A percentile compares a stretch with the other conserved stretches of the same genome.
Evolutionary conservation across 768 basidiomycete genomes (phyloP).

Genomic region (Termitomyces sp.): DNA sequence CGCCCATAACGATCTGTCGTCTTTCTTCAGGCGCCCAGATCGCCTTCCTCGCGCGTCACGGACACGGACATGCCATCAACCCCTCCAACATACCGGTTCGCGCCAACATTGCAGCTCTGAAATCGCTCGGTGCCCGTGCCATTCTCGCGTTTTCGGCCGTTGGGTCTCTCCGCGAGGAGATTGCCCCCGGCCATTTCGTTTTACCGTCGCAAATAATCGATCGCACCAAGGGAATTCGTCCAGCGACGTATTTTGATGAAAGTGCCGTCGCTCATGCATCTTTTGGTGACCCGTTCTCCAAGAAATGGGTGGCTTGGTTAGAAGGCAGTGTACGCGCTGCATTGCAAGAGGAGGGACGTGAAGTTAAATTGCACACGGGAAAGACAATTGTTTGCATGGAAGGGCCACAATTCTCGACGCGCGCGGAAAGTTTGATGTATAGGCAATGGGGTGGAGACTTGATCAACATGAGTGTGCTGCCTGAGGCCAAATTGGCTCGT

Average conservation of each 20-base stretch:
- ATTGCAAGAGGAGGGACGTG: slow-evolving; percentile 51
- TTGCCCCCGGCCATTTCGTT: slow-evolving; percentile 82
- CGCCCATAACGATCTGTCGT: slow-evolving; percentile 85
- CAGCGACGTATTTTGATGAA: slow-evolving; percentile 76
- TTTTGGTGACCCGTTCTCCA: slow-evolving; percentile 90
- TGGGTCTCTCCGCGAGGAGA: slow-evolving; percentile 90
- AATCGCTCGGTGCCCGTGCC: slow-evolving; percentile 83
- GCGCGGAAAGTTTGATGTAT: slow-evolving; percentile 95
- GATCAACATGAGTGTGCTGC: slow-evolving; percentile 96
- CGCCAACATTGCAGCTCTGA: slow-evolving; percentile 95
- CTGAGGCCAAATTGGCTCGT: slow-evolving; percentile 94
- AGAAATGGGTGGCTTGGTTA: slow-evolving; percentile 59
- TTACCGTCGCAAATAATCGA: slow-evolving; percentile 94
- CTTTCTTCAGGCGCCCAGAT: slow-evolving; percentile 75
- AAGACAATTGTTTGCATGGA: slow-evolving; percentile 96
- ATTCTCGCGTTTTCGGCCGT: slow-evolving; percentile 95
- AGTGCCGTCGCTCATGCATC: slow-evolving; percentile 87
- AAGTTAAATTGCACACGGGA: slow-evolving; percentile 68
- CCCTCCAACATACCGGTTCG: slow-evolving; percentile 80
- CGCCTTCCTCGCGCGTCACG: slow-evolving; percentile 93
- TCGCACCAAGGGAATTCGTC: slow-evolving; percentile 91
- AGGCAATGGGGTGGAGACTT: slow-evolving; percentile 87
- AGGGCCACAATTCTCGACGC: slow-evolving; percentile 96
- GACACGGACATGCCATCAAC: slow-evolving; percentile 67
- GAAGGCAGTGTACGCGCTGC: slow-evolving; percentile 58